phyloP scores from a whole-genome alignment of 2,329 filamentous ascomycete species.

The Phaeosphaeriaceae sp. region DNA sequence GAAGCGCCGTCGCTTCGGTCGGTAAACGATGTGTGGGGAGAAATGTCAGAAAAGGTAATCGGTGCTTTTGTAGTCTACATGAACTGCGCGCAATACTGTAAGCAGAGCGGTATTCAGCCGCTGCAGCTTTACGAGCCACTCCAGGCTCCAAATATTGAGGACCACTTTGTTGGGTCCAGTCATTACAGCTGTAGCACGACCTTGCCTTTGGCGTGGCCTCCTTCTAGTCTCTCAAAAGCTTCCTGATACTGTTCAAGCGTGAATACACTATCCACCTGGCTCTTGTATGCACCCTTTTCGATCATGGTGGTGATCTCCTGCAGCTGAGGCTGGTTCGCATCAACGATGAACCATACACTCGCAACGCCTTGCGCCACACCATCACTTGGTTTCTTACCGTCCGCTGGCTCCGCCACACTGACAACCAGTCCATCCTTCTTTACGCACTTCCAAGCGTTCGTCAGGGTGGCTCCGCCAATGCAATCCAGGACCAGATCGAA shows the following conservation, averaged over 20 bases:
- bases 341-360: constrained; percentile 54
- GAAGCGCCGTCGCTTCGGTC: background rate
- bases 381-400: constrained; percentile 34
- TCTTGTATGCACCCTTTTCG: constrained; percentile 46
- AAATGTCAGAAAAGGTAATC: background rate
- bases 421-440: constrained; percentile 49
- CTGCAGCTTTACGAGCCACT: background rate
- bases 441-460: constrained; percentile 54
- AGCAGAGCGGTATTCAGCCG: background rate
- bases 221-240: constrained; percentile 50
- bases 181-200: constrained; percentile 22
- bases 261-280: constrained; percentile 53
- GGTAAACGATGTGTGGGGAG: background rate
- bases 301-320: constrained; percentile 49
- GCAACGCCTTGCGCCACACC: constrained; percentile 38
- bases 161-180: background rate
- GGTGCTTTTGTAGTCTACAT: background rate
- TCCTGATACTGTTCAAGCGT: constrained; percentile 50
- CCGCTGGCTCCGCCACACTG: constrained; percentile 51
- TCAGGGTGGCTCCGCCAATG: constrained; percentile 51
- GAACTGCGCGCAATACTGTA: background rate
- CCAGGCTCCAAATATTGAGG: background rate
- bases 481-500: constrained; percentile 58
- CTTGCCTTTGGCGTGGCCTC: constrained; percentile 47
- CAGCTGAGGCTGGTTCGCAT: constrained; percentile 48